Base-by-base conservation (phyloP, 2,329 filamentous ascomycete species). In the Aspergillus ruber region DNA sequence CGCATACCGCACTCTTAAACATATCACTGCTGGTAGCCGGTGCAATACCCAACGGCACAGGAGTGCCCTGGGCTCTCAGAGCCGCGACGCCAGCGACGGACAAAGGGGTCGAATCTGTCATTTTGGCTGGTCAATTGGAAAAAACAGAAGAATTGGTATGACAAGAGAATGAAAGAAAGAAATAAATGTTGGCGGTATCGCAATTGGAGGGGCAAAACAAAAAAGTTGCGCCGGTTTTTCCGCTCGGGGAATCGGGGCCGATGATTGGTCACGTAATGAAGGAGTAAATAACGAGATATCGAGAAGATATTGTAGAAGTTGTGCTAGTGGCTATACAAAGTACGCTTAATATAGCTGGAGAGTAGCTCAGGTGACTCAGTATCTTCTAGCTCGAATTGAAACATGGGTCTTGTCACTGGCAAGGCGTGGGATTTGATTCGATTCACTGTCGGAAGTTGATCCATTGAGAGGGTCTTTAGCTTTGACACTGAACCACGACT, bases 1-100 rank as follows among this genome's bases (percentile, higher is more conserved):
- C n/a, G n/a, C 79, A 59, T 68, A 87, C 83, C 46, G 81, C 77
- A 45, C 82, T 82, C 70, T 93, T 93, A 71, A 94, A 96, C 74
- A 86, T 83, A 59, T 90, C 85, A 66, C 87, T 88, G 67, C 85
- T 84, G 2, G 86, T 84, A 44, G 80, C 78, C 8, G 89, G 87
- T 27, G 90, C 91, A 42, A 88, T 80, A 33, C 86, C 86, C 15
- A 84, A 87, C 53, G 86, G 76, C 35, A 93, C 74, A 59, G 81
- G 83, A 3, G 85, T 85, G 44, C 53, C 56, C n/a, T 85, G 87
- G 51, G 78, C 79, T 43, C 91, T 80, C 56, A 85, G 77, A 35
- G 80, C 81, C 46, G 79, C 68, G 48, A 95, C 82, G 51, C 81
- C 81, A 56, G 83, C 78, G 62, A 88, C 68, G 39, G 82, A 83